Evolutionary conservation across 306 rosid species (phyloP).

Genomic region (Inga leiocalycina): DNA sequence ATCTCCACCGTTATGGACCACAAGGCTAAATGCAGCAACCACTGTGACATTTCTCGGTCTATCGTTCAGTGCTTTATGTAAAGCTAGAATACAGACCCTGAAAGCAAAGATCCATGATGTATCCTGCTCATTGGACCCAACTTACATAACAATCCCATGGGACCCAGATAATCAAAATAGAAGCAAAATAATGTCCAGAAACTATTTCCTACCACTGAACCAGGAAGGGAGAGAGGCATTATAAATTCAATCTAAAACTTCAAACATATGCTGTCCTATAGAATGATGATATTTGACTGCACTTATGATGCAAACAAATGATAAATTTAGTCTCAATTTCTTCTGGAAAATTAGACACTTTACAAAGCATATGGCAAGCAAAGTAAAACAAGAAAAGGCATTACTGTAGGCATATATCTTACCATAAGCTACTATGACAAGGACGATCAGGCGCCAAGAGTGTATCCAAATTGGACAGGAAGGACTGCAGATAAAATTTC

Average conservation of each 20-base stretch:
- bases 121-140: constrained; percentile 35
- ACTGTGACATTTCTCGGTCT: constrained; percentile 66
- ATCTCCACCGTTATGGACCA: constrained; percentile 83
- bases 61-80: constrained; percentile 71
- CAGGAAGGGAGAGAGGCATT: constrained; percentile 12
- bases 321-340: background rate
- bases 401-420: constrained; percentile 38
- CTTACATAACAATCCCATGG: constrained; percentile 10
- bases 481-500: constrained; percentile 65
- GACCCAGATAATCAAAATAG: background rate
- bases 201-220: constrained; percentile 1
- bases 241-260: constrained; percentile 9
- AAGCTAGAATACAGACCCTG: constrained; percentile 90
- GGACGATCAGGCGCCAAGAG: constrained; percentile 83
- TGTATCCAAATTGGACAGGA: constrained; percentile 81
- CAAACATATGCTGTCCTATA: constrained; percentile 15
- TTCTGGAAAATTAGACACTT: constrained; percentile 11
- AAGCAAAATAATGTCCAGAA: constrained; percentile 17
- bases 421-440: constrained; percentile 93
- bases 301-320: constrained; percentile 21
- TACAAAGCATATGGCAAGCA: background rate
- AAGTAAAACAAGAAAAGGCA: constrained; percentile 25
- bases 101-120: constrained; percentile 41
- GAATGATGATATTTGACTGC: background rate
- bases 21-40: constrained; percentile 84